Percentiles rank a stretch among this genome's conserved stretches.
These are phyloP conservation scores for Massarina eburnea DNA, from an alignment of 2,329 filamentous ascomycete genomes.

Conservation along the genomic window DNA sequence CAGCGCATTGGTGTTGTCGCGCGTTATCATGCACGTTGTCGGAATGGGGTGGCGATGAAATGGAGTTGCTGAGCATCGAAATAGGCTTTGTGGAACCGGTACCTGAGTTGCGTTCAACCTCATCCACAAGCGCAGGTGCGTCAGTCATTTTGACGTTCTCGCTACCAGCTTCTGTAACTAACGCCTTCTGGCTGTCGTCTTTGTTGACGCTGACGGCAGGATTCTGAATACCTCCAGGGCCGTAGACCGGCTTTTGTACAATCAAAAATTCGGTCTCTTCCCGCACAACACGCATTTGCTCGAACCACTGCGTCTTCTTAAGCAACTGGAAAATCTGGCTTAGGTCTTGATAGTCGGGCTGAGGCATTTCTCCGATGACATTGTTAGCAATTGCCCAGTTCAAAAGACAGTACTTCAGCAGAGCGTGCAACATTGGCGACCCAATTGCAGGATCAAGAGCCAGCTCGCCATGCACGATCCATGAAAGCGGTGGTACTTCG, in stretches of 20 bases:
- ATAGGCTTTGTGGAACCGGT: no score
- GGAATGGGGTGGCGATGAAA: no score
- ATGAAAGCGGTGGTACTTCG: slow-evolving; percentile 2
- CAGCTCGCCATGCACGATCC: background rate
- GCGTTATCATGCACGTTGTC: background rate
- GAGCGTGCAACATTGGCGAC: background rate
- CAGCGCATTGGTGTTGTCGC: background rate
- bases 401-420: slow-evolving; percentile 8
- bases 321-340: background rate
- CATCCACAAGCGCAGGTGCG: no score
- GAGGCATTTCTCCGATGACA: background rate
- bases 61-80: no score
- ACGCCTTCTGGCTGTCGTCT: background rate
- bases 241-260: background rate
- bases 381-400: slow-evolving; percentile 2
- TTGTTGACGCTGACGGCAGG: background rate
- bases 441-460: background rate
- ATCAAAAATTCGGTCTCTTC: slow-evolving; percentile 2
- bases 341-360: slow-evolving; percentile 2
- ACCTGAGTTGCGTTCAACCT: no score
- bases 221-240: background rate
- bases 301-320: slow-evolving; percentile 2
- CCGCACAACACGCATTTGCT: background rate
- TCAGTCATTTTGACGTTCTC: background rate
- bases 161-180: background rate